Evolutionary conservation across 1,139 yeast species (phyloP), one percentile per base, ranked within the genome.

Genomic region (Saccharomyces hybrid): DNA sequence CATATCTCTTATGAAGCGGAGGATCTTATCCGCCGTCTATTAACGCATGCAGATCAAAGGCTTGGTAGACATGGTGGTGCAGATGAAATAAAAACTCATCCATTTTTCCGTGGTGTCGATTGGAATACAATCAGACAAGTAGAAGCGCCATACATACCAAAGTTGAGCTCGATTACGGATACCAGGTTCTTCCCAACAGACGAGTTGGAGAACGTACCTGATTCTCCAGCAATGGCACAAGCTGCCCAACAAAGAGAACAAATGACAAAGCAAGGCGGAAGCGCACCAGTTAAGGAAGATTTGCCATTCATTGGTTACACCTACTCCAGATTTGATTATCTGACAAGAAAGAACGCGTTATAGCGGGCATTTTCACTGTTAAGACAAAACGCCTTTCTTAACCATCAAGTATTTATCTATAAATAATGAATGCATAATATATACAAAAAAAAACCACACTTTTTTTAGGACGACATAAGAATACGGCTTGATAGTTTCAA

Each of bases 121-220:
- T 93, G 99, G 99, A 85, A 85, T 57, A 83, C 91, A 29, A 93
- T 93, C 57, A 77, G 99, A 56, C 85, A 84, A 55, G 96, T 91
- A 57, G 93, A 86, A 65, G 99, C 99, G 1, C 99, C 99, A 38
- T 93, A 91, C 68, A 88, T 93, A 61, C 93, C 95, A 38, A 82
- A 83, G 63, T 76, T 88, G 64, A 81, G 86, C 62, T 86, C 96
- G 7, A 87, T 93, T 59, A 93, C 98, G 4, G 99, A 93, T 69
- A 95, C 99, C 0, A 79, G 98, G 63, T 93, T 93, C 76, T 93
- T 93, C 88, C 98, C 99, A 48, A 89, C 96, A 3, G 99, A 95
- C 68, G 99, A 93, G 68, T 78, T 93, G 64, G 97, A 91, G 71
- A 90, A 88, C 67, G 93, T 91, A 50, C 97, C 98, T 1, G 97